These are phyloP conservation scores for Strobilomyces dryophilus DNA, from an alignment of 768 basidiomycete species.

Conservation along the genomic window DNA sequence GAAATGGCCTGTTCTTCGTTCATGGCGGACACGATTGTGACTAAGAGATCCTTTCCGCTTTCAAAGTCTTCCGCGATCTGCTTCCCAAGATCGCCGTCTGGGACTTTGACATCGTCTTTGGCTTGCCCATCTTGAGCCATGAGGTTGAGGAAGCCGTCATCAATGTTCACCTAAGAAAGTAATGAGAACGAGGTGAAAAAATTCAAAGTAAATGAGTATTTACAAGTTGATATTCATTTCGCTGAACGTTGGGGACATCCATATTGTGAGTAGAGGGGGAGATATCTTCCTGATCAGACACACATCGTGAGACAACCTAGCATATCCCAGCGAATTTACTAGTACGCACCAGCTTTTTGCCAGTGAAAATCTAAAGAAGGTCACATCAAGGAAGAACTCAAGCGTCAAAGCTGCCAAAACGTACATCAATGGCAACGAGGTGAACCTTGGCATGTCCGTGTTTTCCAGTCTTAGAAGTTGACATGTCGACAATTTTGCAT, in stretches of 20 bases:
- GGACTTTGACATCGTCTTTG: conserved; percentile 95
- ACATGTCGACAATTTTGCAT: conserved; percentile 99
- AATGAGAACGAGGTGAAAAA: conserved; percentile 1
- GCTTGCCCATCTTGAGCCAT: conserved; percentile 73
- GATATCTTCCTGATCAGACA: conserved; percentile 73
- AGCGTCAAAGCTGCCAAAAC: conserved; percentile 30
- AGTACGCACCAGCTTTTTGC: conserved; percentile 82
- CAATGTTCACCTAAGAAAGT: conserved; percentile 67
- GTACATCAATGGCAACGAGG: conserved; percentile 91
- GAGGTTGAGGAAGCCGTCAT: conserved; percentile 94
- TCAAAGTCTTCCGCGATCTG: conserved; percentile 72
- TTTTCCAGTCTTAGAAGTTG: conserved; percentile 99
- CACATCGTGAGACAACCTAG: not conserved
- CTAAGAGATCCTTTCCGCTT: conserved; percentile 79
- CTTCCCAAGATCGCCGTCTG: conserved; percentile 77
- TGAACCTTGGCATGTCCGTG: conserved; percentile 99
- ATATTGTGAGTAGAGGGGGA: conserved; percentile 99
- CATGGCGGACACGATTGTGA: conserved; percentile 90
- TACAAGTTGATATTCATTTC: conserved; percentile 90
- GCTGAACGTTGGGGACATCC: conserved; percentile 93
- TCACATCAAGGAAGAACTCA: conserved; percentile 6
- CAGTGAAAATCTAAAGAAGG: conserved; percentile 85
- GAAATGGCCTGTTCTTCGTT: conserved; percentile 89
- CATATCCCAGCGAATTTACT: not conserved
- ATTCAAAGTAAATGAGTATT: conserved; percentile 18